Conservation (phyloP, 1,284 basidiomycete genomes). For the Sparassis latifolia region DNA sequence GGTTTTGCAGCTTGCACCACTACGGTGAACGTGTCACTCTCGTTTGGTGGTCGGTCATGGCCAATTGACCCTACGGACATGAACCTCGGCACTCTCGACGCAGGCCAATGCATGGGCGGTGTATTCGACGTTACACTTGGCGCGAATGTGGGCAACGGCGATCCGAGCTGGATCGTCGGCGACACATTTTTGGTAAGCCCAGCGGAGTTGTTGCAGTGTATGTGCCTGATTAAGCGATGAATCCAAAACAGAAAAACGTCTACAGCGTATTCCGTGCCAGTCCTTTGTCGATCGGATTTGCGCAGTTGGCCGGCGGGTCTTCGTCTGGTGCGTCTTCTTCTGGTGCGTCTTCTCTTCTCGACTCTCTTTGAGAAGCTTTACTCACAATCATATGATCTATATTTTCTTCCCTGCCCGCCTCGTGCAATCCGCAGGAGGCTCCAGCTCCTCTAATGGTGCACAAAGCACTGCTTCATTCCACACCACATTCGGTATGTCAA, state of each 20-base stretch:
- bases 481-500: too few relatives aligned
- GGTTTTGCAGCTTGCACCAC: slow-evolving; percentile 46
- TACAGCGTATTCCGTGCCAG: slow-evolving; percentile 47
- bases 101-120: slow-evolving; percentile 60
- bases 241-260: slow-evolving; percentile 41
- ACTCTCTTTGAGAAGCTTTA: background rate
- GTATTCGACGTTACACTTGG: slow-evolving; percentile 68
- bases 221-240: background rate
- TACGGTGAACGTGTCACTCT: slow-evolving; percentile 43
- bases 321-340: background rate
- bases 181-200: slow-evolving; percentile 15
- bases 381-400: too few relatives aligned
- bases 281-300: slow-evolving; percentile 51
- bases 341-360: background rate
- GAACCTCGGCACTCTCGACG: slow-evolving; percentile 55
- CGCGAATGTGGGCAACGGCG: slow-evolving; percentile 33
- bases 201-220: background rate
- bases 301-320: slow-evolving; percentile 29
- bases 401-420: too few relatives aligned
- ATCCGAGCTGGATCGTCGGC: slow-evolving; percentile 7
- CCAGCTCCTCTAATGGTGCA: too few relatives aligned
- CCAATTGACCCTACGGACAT: slow-evolving; percentile 65
- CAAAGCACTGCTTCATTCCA: too few relatives aligned
- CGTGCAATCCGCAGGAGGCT: too few relatives aligned
- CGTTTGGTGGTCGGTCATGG: slow-evolving; percentile 75